These are phyloP conservation scores for Trypanosoma brucei DNA, from an alignment of 208 protist genomes.

Conservation along the genomic window DNA sequence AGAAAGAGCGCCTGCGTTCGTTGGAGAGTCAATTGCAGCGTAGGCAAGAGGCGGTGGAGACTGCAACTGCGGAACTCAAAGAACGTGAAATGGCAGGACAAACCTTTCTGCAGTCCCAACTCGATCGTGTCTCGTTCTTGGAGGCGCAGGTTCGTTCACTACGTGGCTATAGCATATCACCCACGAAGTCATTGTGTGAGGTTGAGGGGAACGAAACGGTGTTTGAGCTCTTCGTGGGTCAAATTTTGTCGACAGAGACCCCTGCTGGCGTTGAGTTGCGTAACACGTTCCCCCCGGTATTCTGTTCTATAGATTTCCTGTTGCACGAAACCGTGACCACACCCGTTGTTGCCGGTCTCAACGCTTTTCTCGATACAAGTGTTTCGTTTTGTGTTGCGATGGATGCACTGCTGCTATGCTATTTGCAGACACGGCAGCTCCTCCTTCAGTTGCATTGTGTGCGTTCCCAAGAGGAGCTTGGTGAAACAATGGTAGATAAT, in stretches of 20 bases:
- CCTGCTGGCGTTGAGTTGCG: conserved; percentile 29
- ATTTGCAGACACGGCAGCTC: conserved; percentile 76
- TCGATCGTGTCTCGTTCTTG: conserved; percentile 82
- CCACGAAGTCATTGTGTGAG: conserved; percentile 38
- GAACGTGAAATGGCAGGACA: conserved; percentile 50
- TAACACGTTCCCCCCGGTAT: conserved; percentile 39
- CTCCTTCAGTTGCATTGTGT: conserved; percentile 86
- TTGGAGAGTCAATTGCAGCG: conserved; percentile 22
- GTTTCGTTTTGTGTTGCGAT: conserved; percentile 81
- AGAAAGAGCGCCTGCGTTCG: conserved; percentile 44
- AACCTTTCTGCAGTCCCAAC: conserved; percentile 53
- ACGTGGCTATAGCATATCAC: conserved; percentile 66
- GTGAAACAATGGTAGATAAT: conserved; percentile 20
- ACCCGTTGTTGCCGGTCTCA: conserved; percentile 71
- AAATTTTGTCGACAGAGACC: conserved; percentile 69
- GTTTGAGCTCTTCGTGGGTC: conserved; percentile 88
- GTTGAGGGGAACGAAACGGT: conserved; percentile 64
- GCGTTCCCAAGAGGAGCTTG: conserved; percentile 57
- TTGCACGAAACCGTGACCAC: conserved; percentile 88
- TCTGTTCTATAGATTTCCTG: conserved; percentile 86
- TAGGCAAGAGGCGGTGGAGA: conserved; percentile 30
- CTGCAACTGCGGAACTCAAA: conserved; percentile 35
- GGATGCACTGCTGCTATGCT: conserved; percentile 84
- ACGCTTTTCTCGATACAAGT: conserved; percentile 88
- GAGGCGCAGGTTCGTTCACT: conserved; percentile 82